A percentile compares a stretch with the other conserved stretches of the same genome.
These are phyloP conservation scores for Apiotrichum montevideense DNA, from an alignment of 1,284 basidiomycete genomes.

Conservation along the genomic window DNA sequence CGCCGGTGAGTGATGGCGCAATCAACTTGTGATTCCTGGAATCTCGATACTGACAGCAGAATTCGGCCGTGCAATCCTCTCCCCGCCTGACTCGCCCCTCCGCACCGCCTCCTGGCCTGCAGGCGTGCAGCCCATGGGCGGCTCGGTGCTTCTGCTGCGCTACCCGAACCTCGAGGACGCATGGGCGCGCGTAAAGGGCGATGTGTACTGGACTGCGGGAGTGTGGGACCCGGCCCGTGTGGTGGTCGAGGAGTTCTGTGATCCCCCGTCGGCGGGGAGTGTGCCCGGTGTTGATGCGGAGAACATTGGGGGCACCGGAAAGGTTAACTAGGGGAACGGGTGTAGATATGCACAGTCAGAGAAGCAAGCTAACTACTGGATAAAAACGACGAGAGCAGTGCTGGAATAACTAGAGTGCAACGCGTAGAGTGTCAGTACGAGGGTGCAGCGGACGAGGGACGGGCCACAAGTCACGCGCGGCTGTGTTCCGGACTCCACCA, in stretches of 20 bases:
- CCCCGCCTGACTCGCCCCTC: slow-evolving; percentile 20
- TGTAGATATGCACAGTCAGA: not conserved
- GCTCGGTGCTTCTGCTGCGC: slow-evolving; percentile 36
- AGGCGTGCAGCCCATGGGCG: slow-evolving; percentile 36
- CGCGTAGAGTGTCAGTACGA: too few relatives aligned
- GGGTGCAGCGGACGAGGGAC: too few relatives aligned
- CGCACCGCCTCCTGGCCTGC: slow-evolving; percentile 17
- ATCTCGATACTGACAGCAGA: slow-evolving; percentile 12
- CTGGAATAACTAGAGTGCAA: too few relatives aligned
- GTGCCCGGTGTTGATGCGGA: slow-evolving; percentile 5
- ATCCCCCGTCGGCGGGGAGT: slow-evolving; percentile 8
- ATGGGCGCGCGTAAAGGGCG: slow-evolving; percentile 36
- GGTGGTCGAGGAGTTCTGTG: slow-evolving; percentile 34
- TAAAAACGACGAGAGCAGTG: too few relatives aligned
- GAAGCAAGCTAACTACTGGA: too few relatives aligned
- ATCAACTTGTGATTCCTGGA: too few relatives aligned
- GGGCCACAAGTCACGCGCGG: too few relatives aligned
- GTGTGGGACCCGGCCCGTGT: slow-evolving; percentile 41
- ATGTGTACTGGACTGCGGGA: slow-evolving; percentile 42
- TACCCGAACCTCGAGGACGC: slow-evolving; percentile 26
- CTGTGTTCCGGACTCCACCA: too few relatives aligned
- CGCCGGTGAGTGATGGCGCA: slow-evolving; percentile 15
- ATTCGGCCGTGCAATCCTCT: slow-evolving; percentile 30
- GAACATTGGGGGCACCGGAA: not conserved
- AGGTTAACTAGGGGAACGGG: not conserved